Conservation (phyloP, 768 basidiomycete genomes). For the Stropharia rugosoannulata region DNA sequence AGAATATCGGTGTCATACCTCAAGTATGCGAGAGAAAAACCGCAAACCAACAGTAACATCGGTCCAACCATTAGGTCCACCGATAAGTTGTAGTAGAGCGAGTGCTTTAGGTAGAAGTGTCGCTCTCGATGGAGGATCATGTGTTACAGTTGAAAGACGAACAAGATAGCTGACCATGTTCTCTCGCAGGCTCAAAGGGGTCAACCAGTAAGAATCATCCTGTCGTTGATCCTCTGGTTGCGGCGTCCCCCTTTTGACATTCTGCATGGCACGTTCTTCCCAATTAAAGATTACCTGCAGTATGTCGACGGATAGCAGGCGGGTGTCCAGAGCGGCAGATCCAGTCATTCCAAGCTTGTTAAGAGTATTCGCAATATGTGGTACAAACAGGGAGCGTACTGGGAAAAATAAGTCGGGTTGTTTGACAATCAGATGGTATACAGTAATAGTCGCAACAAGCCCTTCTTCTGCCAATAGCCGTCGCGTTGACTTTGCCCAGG, state of each 20-base stretch:
- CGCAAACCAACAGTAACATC: slow-evolving; percentile 91
- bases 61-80: slow-evolving; percentile 82
- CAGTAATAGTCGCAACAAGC: slow-evolving; percentile 65
- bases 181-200: slow-evolving; percentile 80
- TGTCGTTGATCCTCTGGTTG: slow-evolving; percentile 18
- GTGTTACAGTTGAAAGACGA: slow-evolving; percentile 75
- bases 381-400: slow-evolving; percentile 88
- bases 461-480: slow-evolving; percentile 89
- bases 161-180: slow-evolving; percentile 94
- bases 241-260: slow-evolving; percentile 15
- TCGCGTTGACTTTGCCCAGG: slow-evolving; percentile 87
- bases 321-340: slow-evolving; percentile 72
- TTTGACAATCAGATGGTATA: slow-evolving; percentile 91
- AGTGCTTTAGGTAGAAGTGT: slow-evolving; percentile 64
- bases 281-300: slow-evolving; percentile 91
- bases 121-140: slow-evolving; percentile 48
- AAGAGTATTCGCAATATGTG: slow-evolving; percentile 90
- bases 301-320: slow-evolving; percentile 86
- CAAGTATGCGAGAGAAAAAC: slow-evolving; percentile 84
- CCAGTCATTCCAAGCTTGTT: slow-evolving; percentile 82
- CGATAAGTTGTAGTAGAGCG: slow-evolving; percentile 69
- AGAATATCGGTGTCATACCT: slow-evolving; percentile 53
- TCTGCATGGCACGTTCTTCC: slow-evolving; percentile 69
- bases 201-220: slow-evolving; percentile 54
- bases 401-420: slow-evolving; percentile 92